Base-by-base conservation (phyloP, 352 stramenopile genomes). In the Pythium coloratum region DNA sequence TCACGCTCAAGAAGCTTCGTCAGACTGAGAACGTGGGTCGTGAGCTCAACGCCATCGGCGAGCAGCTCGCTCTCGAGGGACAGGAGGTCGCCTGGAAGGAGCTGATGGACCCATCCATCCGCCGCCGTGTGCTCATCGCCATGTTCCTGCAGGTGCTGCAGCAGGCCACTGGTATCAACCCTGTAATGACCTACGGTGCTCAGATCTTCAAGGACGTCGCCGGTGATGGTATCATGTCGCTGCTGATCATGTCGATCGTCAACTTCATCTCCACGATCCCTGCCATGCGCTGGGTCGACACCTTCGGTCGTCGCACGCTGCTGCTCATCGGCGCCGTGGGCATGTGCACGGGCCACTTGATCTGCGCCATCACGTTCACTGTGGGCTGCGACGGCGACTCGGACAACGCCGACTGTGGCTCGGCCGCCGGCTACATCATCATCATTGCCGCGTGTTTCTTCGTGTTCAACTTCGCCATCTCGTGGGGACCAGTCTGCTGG, bases 401-500 rank as follows among this genome's bases (percentile, higher is more conserved):
- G 1, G 54, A 75, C 8, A 49, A 71, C 56, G 58, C 72, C 3
- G 50, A 59, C 9, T 80, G 76, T 28, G 57, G 33, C 14, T 64
- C 57, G 9, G 20, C 26, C 5, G 63, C 77, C 3, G 78, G 66
- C 3, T 73, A 77, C 61, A 59, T 76, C 18, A 77, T 89, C 32
- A 72, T 89, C 34, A 40, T 78, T 26, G 58, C 68, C 12, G 66
- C 68, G 20, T 69, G 70, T 6, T 73, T 87, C 59, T 82, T 78
- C 36, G 64, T 87, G 12, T 84, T 84, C 66, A 79, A 80, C 60
- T 86, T 84, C 59, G 76, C 76, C 16, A 83, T 82, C 49, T 84
- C 75, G 3, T 88, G 78, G 81, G 80, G 80, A 0, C 77, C 77
- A 28, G 61, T 87, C 7, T 76, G 77, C 55, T 90, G 81, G 81